A percentile compares a stretch with the other conserved stretches of the same genome.
phyloP scores from a whole-genome alignment of 1,284 basidiomycete species.

The Sphagnurus paluster region DNA sequence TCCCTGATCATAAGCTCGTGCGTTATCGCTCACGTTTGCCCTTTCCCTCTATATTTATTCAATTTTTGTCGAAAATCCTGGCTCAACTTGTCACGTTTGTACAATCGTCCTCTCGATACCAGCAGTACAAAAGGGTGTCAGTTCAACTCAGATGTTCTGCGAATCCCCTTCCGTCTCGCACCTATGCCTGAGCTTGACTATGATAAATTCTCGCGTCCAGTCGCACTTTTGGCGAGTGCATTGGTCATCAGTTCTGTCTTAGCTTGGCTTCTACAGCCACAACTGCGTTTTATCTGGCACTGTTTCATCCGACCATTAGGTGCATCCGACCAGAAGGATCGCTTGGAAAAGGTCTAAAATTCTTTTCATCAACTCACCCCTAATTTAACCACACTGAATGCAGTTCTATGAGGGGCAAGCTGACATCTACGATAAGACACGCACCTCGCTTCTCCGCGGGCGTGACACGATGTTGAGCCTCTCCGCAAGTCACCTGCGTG shows the following conservation, averaged over 20 bases:
- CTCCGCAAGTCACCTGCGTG: conserved; percentile 65
- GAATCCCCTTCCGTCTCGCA: neutral
- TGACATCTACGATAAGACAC: conserved; percentile 68
- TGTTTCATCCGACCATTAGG: conserved; percentile 45
- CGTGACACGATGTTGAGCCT: conserved; percentile 71
- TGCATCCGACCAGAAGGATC: conserved; percentile 38
- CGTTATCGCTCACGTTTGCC: conserved; percentile 8
- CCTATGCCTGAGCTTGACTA: conserved; percentile 13
- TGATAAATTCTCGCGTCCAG: conserved; percentile 7
- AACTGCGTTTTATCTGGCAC: conserved; percentile 48
- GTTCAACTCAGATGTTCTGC: neutral
- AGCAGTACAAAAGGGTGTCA: conserved; percentile 11
- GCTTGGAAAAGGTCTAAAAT: conserved; percentile 38
- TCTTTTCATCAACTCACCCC: neutral
- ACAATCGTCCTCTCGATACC: neutral
- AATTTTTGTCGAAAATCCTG: neutral
- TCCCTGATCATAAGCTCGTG: conserved; percentile 7
- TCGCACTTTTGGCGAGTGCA: conserved; percentile 8
- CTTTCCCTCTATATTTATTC: neutral
- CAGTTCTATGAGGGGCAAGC: conserved; percentile 73
- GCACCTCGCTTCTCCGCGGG: conserved; percentile 62
- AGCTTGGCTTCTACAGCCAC: conserved; percentile 31
- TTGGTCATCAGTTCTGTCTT: conserved; percentile 23
- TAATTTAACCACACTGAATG: neutral
- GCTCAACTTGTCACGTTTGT: conserved; percentile 14